phyloP scores from a whole-genome alignment of 176 grass and related monocot species.

The Rhynchospora tenuis region DNA sequence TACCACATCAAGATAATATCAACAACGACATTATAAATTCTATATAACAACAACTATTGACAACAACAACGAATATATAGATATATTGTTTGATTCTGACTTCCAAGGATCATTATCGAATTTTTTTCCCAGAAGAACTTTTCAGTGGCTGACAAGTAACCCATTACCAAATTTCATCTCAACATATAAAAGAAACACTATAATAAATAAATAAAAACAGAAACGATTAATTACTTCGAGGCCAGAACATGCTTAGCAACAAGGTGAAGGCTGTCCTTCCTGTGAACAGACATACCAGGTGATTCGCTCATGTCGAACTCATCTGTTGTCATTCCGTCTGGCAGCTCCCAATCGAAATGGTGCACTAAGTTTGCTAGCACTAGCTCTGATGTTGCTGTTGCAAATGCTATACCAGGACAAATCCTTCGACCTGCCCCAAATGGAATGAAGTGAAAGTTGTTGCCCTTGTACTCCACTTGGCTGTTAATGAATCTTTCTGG shows the following conservation, averaged over 20 bases:
- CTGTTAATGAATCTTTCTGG: conserved; percentile 35
- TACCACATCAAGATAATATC: too few species aligned
- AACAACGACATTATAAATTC: too few species aligned
- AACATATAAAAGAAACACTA: too few species aligned
- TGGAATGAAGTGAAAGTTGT: conserved; percentile 40
- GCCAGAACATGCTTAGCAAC: neutral
- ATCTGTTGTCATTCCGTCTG: conserved; percentile 4
- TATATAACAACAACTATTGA: too few species aligned
- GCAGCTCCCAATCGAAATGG: conserved; percentile 51
- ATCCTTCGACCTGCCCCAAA: conserved; percentile 43
- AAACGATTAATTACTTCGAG: too few species aligned
- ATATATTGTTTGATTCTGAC: too few species aligned
- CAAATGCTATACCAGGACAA: conserved; percentile 37
- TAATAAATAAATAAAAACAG: too few species aligned
- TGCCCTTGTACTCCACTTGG: conserved; percentile 41
- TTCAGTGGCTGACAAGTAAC: too few species aligned
- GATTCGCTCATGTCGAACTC: conserved; percentile 45
- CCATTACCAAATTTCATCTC: too few species aligned
- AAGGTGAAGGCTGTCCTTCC: neutral
- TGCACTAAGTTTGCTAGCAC: conserved; percentile 32
- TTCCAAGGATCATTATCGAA: too few species aligned
- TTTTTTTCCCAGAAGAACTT: too few species aligned
- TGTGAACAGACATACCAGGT: conserved; percentile 8
- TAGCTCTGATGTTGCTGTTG: conserved; percentile 32
- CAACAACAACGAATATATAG: too few species aligned